Percentiles rank a stretch among this genome's conserved stretches.
Evolutionary conservation across 768 basidiomycete species (phyloP).

Genomic region (Boletus huronensis): DNA sequence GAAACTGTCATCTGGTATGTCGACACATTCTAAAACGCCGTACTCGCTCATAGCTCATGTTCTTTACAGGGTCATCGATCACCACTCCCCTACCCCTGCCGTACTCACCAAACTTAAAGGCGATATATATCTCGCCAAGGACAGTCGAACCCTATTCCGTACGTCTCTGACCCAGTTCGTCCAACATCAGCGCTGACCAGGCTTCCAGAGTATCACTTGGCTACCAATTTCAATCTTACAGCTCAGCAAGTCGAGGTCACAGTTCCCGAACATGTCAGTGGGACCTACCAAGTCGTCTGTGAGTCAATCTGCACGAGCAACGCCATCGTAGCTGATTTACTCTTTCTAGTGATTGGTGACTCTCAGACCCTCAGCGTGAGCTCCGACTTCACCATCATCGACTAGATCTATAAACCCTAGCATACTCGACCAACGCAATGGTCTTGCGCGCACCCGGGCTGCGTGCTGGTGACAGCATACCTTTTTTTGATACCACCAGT

Average conservation of each 20-base stretch:
- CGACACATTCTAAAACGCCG: background rate
- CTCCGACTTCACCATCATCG: conserved; percentile 24
- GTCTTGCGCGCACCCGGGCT: background rate
- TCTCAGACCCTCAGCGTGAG: background rate
- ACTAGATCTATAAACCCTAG: no score
- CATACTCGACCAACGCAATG: background rate
- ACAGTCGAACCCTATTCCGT: background rate
- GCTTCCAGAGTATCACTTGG: conserved; percentile 23
- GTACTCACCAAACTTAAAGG: no score
- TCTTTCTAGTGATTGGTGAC: conserved; percentile 17
- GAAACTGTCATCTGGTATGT: conserved; percentile 31
- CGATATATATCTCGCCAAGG: conserved; percentile 26
- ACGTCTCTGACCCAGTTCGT: conserved; percentile 11
- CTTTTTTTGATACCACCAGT: background rate
- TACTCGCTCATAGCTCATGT: background rate
- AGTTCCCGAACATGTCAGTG: conserved; percentile 27
- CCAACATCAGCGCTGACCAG: conserved; percentile 2
- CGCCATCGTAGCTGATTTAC: conserved; percentile 1
- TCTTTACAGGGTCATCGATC: no score
- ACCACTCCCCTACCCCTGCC: no score
- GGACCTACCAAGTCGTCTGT: conserved; percentile 35
- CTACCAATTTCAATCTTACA: conserved; percentile 28
- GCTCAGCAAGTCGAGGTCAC: conserved; percentile 23
- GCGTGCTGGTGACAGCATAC: no score
- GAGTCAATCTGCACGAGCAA: conserved; percentile 8